Conservation (phyloP, 441 rosid species). For the Populus hybrid region DNA sequence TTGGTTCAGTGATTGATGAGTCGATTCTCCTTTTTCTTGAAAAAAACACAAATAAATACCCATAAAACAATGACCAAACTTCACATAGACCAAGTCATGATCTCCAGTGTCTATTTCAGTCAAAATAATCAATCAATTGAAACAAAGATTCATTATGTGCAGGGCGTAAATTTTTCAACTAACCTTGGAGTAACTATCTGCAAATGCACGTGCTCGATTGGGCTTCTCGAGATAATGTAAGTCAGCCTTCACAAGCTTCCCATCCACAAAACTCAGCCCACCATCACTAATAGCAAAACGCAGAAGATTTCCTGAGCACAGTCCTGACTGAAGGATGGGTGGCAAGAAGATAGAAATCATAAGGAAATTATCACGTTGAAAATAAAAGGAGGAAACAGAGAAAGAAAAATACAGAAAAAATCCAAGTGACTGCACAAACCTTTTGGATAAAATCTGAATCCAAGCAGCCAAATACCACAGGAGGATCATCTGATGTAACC, state of each 20-base stretch:
- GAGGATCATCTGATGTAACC: conserved; percentile 86
- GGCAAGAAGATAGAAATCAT: conserved; percentile 14
- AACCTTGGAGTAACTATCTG: conserved; percentile 97
- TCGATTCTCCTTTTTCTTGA: background rate
- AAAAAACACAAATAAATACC: no score
- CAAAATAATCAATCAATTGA: background rate
- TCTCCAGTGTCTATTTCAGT: background rate
- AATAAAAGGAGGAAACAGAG: background rate
- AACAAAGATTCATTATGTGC: background rate
- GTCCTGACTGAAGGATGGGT: conserved; percentile 51
- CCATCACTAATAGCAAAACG: conserved; percentile 73
- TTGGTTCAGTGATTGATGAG: background rate
- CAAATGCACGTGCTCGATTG: conserved; percentile 78
- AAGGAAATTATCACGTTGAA: conserved; percentile 4
- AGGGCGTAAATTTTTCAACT: conserved; percentile 17
- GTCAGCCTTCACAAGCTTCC: conserved; percentile 80
- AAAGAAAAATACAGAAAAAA: conserved; percentile 26
- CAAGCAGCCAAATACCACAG: conserved; percentile 66
- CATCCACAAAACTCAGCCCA: conserved; percentile 73
- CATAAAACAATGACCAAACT: background rate
- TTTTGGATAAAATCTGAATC: conserved; percentile 53
- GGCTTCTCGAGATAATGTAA: conserved; percentile 62
- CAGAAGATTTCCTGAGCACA: conserved; percentile 59
- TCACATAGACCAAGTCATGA: background rate
- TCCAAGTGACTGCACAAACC: conserved; percentile 33